Conservation (phyloP, 768 basidiomycete genomes). For the Lactifluus hygrophoroides region DNA sequence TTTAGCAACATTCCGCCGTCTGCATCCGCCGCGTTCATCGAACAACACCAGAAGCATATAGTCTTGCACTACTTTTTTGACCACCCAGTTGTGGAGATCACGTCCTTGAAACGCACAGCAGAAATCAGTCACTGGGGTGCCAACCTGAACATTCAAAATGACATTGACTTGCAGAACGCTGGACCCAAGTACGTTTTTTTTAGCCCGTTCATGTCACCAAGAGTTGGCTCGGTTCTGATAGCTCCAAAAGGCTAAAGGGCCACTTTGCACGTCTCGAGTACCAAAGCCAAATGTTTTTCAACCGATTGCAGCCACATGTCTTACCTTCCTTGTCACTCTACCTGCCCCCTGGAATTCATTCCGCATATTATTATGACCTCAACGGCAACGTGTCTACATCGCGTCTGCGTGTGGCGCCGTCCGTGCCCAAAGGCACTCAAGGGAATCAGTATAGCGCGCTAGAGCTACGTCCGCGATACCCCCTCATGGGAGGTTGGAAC, state of each 20-base stretch:
- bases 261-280: constrained; percentile 90
- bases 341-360: constrained; percentile 74
- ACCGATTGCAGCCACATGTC: constrained; percentile 57
- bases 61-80: constrained; percentile 75
- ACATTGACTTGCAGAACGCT: constrained; percentile 76
- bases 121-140: constrained; percentile 98
- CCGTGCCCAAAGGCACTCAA: constrained; percentile 48
- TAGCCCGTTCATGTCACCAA: not conserved
- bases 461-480: constrained; percentile 85
- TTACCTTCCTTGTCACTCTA: constrained; percentile 66
- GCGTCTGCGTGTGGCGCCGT: constrained; percentile 60
- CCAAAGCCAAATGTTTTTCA: constrained; percentile 67
- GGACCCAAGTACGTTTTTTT: constrained; percentile 80
- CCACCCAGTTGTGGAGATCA: constrained; percentile 72
- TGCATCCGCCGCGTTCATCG: constrained; percentile 44
- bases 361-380: constrained; percentile 83
- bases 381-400: constrained; percentile 98
- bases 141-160: constrained; percentile 89
- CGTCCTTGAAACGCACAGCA: constrained; percentile 60
- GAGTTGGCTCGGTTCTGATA: constrained; percentile 7
- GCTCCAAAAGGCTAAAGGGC: constrained; percentile 67
- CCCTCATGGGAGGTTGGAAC: constrained; percentile 95
- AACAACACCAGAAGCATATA: constrained; percentile 54
- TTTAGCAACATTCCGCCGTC: constrained; percentile 69
- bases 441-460: constrained; percentile 54